These are phyloP conservation scores for Racocetra persica DNA, from an alignment of 371 early-diverging fungal genomes.

Conservation along the genomic window DNA sequence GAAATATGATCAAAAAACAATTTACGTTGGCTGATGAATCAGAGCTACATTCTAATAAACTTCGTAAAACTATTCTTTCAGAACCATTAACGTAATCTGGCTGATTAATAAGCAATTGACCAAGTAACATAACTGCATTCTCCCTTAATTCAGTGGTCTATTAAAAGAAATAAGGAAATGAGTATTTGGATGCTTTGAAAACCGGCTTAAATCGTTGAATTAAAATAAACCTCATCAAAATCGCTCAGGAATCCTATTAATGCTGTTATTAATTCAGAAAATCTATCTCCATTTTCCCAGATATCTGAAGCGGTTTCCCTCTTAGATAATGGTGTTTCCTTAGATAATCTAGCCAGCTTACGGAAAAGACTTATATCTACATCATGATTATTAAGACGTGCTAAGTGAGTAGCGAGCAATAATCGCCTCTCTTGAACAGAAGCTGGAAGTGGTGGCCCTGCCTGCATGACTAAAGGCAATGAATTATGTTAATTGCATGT, in stretches of 20 bases:
- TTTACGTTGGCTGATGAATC: constrained; percentile 25
- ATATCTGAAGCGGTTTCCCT: constrained; percentile 10
- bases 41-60: constrained; percentile 33
- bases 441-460: neutral
- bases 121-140: constrained; percentile 25
- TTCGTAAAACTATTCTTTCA: constrained; percentile 28
- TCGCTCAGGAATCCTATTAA: constrained; percentile 39
- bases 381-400: constrained; percentile 18
- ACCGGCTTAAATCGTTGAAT: neutral
- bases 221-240: constrained; percentile 25
- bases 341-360: constrained; percentile 35
- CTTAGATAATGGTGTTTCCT: constrained; percentile 32
- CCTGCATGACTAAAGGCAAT: neutral
- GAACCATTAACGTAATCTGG: constrained; percentile 6
- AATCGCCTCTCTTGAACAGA: constrained; percentile 30
- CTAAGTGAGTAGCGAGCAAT: constrained; percentile 35
- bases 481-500: neutral
- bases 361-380: constrained; percentile 35
- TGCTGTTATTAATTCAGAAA: constrained; percentile 33
- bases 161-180: neutral
- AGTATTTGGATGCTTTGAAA: neutral
- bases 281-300: constrained; percentile 44
- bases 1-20: neutral
- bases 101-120: constrained; percentile 38
- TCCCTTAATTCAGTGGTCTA: constrained; percentile 35